Evolutionary conservation across 257 asterid species (phyloP), one percentile per base, ranked within the genome.

Genomic region (Eucommia ulmoides): DNA sequence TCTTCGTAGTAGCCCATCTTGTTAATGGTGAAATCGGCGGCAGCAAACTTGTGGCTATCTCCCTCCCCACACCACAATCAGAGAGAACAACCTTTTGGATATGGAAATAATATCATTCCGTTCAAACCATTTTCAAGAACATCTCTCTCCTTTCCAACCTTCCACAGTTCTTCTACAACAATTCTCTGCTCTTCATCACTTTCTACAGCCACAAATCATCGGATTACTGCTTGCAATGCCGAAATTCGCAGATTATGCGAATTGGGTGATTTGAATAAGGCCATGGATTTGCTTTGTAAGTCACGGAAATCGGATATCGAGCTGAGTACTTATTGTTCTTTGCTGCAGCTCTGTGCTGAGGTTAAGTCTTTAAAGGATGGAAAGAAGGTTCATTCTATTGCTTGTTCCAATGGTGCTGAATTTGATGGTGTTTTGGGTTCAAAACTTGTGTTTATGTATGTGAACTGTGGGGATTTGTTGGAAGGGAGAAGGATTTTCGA

Each of bases 321-420:
- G 26, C 29, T 20, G 23, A 22, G 49, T 8, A 54, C 59, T 60
- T 55, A 49, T 22, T 55, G 67, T 55, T 54, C 58, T 50, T 1
- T 60, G 1, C 24, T 65, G 66, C 72, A 65, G 26, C 41, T 66
- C 12, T 60, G 72, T 55, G 67, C 72, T 15, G 54, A 60, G 49
- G 18, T 19, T 1, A 66, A 60, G 60, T 60, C 67, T 54, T 38
- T 55, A 44, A 60, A 66, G 15, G 16, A 49, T 35, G 72, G 72
- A 14, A 66, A 50, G 45, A 60, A 61, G 49, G 56, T 66, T 51
- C 64, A 66, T 53, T 60, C 49, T 1, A n/a, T 45, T 55, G 20
- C 60, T 0, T 44, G 10, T n/a, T 1, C 42, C 33, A 45, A 25
- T 23, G 47, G 60, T 19, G 21, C 55, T 55, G 38, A 20, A 20